These are phyloP conservation scores for Aspergillus japonicus DNA, from an alignment of 2,329 filamentous ascomycete species.

Conservation along the genomic window DNA sequence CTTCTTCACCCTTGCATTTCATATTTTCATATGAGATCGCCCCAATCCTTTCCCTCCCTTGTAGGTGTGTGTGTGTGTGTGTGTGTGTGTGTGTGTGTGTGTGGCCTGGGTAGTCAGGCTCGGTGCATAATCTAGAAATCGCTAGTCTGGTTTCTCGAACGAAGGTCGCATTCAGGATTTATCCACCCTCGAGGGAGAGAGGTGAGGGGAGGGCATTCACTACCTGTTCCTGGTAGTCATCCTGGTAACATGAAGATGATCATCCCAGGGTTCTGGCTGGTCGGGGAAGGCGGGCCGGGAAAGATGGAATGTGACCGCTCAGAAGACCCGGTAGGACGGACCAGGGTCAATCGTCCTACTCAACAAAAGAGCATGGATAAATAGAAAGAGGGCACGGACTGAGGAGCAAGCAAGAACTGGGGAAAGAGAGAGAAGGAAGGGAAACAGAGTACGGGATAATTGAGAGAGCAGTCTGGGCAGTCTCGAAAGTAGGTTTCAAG, in stretches of 20 bases:
- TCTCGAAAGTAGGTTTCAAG: background rate
- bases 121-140: conserved; percentile 12
- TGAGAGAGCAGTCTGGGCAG: background rate
- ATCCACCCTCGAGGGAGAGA: background rate
- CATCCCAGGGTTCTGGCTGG: conserved; percentile 4
- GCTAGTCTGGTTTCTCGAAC: conserved; percentile 15
- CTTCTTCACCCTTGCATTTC: background rate
- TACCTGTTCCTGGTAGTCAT: conserved; percentile 4
- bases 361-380: no score
- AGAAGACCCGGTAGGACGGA: conserved; percentile 8
- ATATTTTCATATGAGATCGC: no score
- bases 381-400: background rate
- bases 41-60: no score
- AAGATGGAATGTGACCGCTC: conserved; percentile 22
- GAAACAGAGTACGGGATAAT: no score
- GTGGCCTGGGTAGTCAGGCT: background rate
- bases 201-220: conserved; percentile 5
- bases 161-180: conserved; percentile 15
- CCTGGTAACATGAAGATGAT: background rate
- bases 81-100: background rate
- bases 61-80: background rate
- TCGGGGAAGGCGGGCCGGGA: conserved; percentile 17
- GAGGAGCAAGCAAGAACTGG: background rate
- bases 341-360: background rate
- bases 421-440: background rate